Conservation (phyloP, 2,329 filamentous ascomycete species). For the Ophiostoma sp. region DNA sequence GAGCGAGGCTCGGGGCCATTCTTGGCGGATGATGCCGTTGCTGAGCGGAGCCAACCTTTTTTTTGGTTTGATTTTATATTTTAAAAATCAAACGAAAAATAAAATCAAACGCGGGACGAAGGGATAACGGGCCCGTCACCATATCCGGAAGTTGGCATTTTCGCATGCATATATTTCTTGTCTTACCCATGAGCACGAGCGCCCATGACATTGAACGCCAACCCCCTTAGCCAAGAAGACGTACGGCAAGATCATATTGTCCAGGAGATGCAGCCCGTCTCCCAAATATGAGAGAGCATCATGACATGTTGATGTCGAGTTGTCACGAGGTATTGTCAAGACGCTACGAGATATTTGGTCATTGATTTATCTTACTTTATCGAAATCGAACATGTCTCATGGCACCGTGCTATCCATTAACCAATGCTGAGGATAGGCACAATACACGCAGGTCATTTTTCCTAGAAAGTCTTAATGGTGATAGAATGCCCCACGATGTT, state of each 20-base stretch:
- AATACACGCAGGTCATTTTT: neutral
- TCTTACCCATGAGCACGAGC: neutral
- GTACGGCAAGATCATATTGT: neutral
- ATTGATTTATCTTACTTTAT: neutral
- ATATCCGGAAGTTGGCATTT: neutral
- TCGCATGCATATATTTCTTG: neutral
- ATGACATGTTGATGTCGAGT: neutral
- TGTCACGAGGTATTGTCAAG: neutral
- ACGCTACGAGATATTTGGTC: neutral
- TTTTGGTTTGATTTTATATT: neutral
- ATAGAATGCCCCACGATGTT: neutral
- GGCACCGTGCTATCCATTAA: too few relatives aligned
- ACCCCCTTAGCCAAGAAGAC: too few relatives aligned
- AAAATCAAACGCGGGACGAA: neutral
- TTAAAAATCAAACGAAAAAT: neutral
- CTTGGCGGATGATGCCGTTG: neutral
- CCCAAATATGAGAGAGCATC: neutral
- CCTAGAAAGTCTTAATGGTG: neutral
- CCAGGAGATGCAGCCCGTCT: neutral
- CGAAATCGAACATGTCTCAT: too few relatives aligned
- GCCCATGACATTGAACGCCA: neutral
- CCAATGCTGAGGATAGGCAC: too few relatives aligned
- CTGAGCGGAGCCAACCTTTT: neutral
- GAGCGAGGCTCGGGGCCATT: neutral
- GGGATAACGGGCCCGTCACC: neutral